Percentiles rank a stretch among this genome's conserved stretches.
phyloP scores from a whole-genome alignment of 768 basidiomycete genomes.

The Boletellus emodensis region DNA sequence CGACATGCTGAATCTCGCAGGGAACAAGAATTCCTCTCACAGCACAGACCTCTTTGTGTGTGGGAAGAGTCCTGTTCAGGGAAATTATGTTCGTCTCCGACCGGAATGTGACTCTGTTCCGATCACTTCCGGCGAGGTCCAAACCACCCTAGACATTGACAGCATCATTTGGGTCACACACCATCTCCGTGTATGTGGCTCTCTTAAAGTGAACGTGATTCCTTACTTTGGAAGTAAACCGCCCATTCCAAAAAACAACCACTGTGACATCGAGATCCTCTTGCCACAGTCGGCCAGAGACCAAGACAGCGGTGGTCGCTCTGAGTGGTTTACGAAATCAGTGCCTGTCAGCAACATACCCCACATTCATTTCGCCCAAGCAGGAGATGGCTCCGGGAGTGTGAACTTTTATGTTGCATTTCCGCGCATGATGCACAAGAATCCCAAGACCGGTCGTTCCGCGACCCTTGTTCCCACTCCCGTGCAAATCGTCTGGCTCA shows the following conservation, averaged over 20 bases:
- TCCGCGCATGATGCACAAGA: conserved; percentile 7
- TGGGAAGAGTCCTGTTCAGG: neutral
- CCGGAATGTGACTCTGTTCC: neutral
- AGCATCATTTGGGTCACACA: conserved; percentile 5
- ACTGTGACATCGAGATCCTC: conserved; percentile 4
- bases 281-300: neutral
- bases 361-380: neutral
- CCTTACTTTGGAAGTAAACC: conserved; percentile 3
- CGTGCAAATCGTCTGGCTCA: conserved; percentile 1
- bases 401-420: conserved; percentile 6
- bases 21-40: neutral
- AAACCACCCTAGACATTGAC: conserved; percentile 4
- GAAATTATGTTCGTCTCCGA: conserved; percentile 1
- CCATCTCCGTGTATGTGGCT: neutral
- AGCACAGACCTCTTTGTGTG: neutral
- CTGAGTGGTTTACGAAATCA: conserved; percentile 1
- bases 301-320: neutral
- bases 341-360: conserved; percentile 3
- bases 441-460: neutral
- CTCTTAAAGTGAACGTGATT: neutral
- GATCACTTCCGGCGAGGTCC: neutral
- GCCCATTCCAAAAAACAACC: conserved; percentile 4
- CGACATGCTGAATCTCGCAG: neutral
- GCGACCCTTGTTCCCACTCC: neutral
- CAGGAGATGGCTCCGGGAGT: neutral